Conservation (phyloP, 306 rosid species). For the Oemleria cerasiformis region DNA sequence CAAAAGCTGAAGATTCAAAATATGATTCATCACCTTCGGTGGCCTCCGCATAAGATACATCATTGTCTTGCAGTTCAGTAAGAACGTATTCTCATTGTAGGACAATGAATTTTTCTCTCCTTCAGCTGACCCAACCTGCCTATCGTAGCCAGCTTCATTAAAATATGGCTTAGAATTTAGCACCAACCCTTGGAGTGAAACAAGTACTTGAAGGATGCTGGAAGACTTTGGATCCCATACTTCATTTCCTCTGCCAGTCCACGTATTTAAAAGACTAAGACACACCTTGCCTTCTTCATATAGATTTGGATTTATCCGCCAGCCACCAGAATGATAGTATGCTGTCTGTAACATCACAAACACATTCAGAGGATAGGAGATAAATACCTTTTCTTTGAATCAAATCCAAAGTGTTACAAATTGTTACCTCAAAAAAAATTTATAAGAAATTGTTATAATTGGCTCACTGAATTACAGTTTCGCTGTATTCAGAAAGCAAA, state of each 20-base stretch:
- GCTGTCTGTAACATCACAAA: constrained; percentile 73
- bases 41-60: constrained; percentile 89
- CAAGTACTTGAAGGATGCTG: constrained; percentile 96
- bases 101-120: constrained; percentile 97
- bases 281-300: constrained; percentile 99
- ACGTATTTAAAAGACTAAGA: constrained; percentile 96
- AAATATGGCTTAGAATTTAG: constrained; percentile 94
- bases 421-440: not conserved
- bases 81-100: constrained; percentile 91
- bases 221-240: constrained; percentile 99
- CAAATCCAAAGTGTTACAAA: not conserved
- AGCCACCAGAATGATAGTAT: constrained; percentile 97
- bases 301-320: constrained; percentile 96
- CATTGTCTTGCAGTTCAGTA: constrained; percentile 90
- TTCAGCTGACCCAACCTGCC: constrained; percentile 96
- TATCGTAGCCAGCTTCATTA: constrained; percentile 98
- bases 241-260: constrained; percentile 99
- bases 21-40: constrained; percentile 67
- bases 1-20: not conserved
- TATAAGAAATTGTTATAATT: not conserved
- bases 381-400: not conserved
- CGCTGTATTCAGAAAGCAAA: not conserved
- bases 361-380: constrained; percentile 26
- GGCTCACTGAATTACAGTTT: not conserved
- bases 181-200: constrained; percentile 95